A percentile compares a stretch with the other conserved stretches of the same genome.
These are phyloP conservation scores for Sphenostylis stenocarpa DNA, from an alignment of 306 rosid genomes.

Conservation along the genomic window DNA sequence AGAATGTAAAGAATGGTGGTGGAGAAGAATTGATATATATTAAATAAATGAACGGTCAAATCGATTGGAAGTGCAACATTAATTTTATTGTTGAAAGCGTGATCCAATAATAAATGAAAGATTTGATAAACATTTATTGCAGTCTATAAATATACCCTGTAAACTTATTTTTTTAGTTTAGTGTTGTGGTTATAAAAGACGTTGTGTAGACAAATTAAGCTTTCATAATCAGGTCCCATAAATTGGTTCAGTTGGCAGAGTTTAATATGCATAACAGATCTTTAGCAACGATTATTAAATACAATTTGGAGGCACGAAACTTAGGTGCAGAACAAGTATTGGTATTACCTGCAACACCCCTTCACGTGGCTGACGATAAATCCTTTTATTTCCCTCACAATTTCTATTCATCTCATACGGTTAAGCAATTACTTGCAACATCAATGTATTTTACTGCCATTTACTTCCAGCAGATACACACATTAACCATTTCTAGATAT, in stretches of 20 bases:
- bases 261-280: slow-evolving; percentile 5
- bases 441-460: slow-evolving; percentile 8
- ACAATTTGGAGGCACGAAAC: background rate
- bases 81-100: background rate
- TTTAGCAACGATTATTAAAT: background rate
- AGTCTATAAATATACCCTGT: background rate
- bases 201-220: background rate
- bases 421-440: slow-evolving; percentile 15
- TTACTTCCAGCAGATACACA: background rate
- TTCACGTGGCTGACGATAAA: background rate
- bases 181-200: background rate
- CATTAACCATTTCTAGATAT: background rate
- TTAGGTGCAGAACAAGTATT: background rate
- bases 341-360: background rate
- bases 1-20: background rate
- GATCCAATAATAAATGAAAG: background rate
- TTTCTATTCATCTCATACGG: slow-evolving; percentile 9
- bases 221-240: background rate
- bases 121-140: background rate
- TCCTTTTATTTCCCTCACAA: background rate
- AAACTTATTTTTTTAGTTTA: background rate
- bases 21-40: background rate
- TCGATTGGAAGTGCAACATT: background rate
- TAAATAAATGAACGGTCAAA: background rate
- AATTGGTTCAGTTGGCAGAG: slow-evolving; percentile 9